These are phyloP conservation scores for Xerocomus brunneocitrinus DNA, from an alignment of 768 basidiomycete species.

Conservation along the genomic window DNA sequence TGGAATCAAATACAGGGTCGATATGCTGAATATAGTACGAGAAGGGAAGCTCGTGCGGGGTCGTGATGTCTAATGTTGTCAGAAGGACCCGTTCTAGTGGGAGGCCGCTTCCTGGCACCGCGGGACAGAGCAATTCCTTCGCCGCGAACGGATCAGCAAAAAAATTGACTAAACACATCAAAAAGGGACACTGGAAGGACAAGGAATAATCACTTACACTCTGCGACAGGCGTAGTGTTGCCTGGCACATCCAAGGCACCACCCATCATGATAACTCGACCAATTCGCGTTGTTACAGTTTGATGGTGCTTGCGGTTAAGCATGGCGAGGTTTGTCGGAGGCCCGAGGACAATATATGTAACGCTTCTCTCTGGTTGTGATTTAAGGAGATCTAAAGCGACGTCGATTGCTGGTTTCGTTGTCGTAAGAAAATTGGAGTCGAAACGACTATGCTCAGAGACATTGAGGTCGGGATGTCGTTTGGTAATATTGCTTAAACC, in stretches of 20 bases:
- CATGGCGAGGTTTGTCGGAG: constrained; percentile 75
- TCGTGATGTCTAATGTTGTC: constrained; percentile 79
- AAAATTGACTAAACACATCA: constrained; percentile 58
- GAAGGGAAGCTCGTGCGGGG: constrained; percentile 75
- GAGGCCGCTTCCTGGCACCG: constrained; percentile 37
- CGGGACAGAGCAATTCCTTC: constrained; percentile 54
- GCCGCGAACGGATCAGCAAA: constrained; percentile 88
- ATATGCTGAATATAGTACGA: constrained; percentile 51
- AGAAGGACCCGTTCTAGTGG: constrained; percentile 66
- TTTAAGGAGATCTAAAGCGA: constrained; percentile 52
- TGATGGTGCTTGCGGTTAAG: constrained; percentile 53
- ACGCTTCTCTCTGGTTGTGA: constrained; percentile 48
- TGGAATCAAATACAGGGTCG: constrained; percentile 56
- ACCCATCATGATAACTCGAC: constrained; percentile 87
- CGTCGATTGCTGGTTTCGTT: constrained; percentile 45
- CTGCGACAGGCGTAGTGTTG: constrained; percentile 75
- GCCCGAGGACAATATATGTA: constrained; percentile 71
- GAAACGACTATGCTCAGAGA: constrained; percentile 12
- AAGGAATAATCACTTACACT: constrained; percentile 52
- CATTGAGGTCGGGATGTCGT: constrained; percentile 62
- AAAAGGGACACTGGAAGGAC: neutral
- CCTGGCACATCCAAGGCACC: constrained; percentile 90
- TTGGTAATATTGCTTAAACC: constrained; percentile 58
- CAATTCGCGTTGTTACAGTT: constrained; percentile 54
- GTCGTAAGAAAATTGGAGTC: constrained; percentile 47